phyloP scores from a whole-genome alignment of 2,329 filamentous ascomycete species.

The Drechslera avenae region DNA sequence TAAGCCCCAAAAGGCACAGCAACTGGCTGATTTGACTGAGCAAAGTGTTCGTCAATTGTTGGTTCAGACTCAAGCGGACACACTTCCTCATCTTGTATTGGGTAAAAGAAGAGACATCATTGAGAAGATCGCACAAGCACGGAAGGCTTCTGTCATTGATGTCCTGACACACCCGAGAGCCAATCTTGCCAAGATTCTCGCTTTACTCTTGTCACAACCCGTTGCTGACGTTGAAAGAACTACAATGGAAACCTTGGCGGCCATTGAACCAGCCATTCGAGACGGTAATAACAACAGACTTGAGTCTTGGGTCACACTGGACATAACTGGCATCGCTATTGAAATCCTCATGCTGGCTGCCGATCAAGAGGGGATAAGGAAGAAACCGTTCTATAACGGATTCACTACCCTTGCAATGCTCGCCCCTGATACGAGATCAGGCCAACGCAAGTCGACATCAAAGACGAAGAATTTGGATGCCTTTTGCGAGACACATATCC shows the following conservation, averaged over 20 bases:
- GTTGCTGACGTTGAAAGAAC: constrained; percentile 70
- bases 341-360: constrained; percentile 82
- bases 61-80: constrained; percentile 75
- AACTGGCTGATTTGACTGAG: constrained; percentile 79
- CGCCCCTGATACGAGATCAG: constrained; percentile 52
- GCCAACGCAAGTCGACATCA: constrained; percentile 50
- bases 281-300: constrained; percentile 63
- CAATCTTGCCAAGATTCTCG: constrained; percentile 64
- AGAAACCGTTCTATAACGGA: constrained; percentile 58
- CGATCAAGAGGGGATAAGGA: constrained; percentile 64
- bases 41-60: constrained; percentile 77
- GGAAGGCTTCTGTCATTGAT: constrained; percentile 62
- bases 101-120: constrained; percentile 79
- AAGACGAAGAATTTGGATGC: constrained; percentile 66
- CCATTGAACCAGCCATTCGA: constrained; percentile 73
- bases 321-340: constrained; percentile 75
- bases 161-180: constrained; percentile 61
- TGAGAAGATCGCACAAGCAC: constrained; percentile 76
- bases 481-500: constrained; percentile 81
- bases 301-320: constrained; percentile 70
- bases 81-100: constrained; percentile 84
- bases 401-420: constrained; percentile 55
- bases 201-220: constrained; percentile 62
- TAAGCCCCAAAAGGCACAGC: constrained; percentile 79
- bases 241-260: constrained; percentile 70